Conservation (phyloP, 768 basidiomycete genomes). For the Nidula microcarpa region DNA sequence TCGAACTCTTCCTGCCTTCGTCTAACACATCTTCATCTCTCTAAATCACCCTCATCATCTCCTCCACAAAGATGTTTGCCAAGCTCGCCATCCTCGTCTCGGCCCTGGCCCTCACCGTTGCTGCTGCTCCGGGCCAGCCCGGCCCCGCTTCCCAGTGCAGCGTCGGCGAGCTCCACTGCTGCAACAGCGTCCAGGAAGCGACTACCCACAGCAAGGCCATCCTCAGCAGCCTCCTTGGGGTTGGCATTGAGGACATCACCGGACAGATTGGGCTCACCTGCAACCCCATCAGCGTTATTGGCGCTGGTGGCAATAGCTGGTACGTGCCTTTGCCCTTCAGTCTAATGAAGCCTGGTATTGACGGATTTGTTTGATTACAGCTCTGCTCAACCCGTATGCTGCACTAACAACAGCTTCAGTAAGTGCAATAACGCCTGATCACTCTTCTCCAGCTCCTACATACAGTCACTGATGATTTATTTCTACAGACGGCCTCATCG, state of each 20-base stretch:
- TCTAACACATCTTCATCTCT: neutral
- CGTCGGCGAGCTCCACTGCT: slow-evolving; percentile 8
- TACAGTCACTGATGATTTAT: too few relatives aligned
- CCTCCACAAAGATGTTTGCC: slow-evolving; percentile 7
- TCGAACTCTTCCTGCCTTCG: neutral
- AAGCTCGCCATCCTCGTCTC: slow-evolving; percentile 9
- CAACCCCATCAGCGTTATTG: slow-evolving; percentile 6
- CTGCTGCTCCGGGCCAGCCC: slow-evolving; percentile 3
- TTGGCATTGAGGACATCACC: neutral
- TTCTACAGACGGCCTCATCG: neutral
- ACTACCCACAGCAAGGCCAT: neutral
- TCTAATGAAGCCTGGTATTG: neutral
- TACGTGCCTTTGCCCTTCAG: neutral
- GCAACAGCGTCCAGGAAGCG: slow-evolving; percentile 1
- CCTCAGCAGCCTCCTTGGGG: neutral
- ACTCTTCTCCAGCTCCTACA: too few relatives aligned
- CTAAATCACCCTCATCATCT: neutral
- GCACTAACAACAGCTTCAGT: neutral
- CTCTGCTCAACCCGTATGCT: neutral
- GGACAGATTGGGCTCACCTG: slow-evolving; percentile 7
- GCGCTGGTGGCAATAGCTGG: neutral
- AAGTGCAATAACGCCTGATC: too few relatives aligned
- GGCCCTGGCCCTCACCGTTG: neutral
- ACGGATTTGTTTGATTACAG: neutral
- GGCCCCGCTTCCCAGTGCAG: neutral